Evolutionary conservation across 108 stramenopile genomes (phyloP).

Genomic region (Conticribra guillardii): DNA sequence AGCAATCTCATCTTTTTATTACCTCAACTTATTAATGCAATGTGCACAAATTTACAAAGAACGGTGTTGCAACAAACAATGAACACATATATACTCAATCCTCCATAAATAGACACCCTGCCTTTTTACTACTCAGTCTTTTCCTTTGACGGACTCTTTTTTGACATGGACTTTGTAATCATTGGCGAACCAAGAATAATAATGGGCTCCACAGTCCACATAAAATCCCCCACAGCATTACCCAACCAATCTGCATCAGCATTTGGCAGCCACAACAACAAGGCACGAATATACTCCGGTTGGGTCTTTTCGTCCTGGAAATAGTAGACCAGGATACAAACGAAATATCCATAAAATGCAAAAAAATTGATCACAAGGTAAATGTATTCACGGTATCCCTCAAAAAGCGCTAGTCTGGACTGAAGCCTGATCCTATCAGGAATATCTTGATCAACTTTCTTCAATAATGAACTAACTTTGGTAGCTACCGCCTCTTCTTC

Average conservation of each 20-base stretch:
- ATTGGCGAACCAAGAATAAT: conserved; percentile 66
- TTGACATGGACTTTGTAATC: conserved; percentile 25
- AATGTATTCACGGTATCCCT: conserved; percentile 80
- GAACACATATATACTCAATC: neutral
- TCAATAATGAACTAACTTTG: conserved; percentile 15
- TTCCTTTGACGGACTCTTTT: conserved; percentile 15
- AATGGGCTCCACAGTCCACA: conserved; percentile 89
- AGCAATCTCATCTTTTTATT: too few relatives aligned
- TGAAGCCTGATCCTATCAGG: conserved; percentile 21
- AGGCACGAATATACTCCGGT: conserved; percentile 46
- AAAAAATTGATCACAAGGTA: conserved; percentile 84
- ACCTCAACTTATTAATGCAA: too few relatives aligned
- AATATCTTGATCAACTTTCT: conserved; percentile 35
- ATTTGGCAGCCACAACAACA: conserved; percentile 65
- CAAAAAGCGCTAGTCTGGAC: conserved; percentile 42
- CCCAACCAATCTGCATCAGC: conserved; percentile 84
- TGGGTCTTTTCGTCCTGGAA: conserved; percentile 66
- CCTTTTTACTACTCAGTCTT: conserved; percentile 23
- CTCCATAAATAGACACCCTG: neutral
- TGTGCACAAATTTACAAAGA: too few relatives aligned
- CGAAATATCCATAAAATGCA: conserved; percentile 85
- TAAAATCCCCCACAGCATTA: conserved; percentile 87
- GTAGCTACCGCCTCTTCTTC: conserved; percentile 51
- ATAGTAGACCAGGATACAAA: conserved; percentile 67
- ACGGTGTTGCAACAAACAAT: neutral